Percentiles rank a stretch among this genome's conserved stretches.
phyloP scores from a whole-genome alignment of 2,329 filamentous ascomycete genomes.

The Pseudonectria foliicola region DNA sequence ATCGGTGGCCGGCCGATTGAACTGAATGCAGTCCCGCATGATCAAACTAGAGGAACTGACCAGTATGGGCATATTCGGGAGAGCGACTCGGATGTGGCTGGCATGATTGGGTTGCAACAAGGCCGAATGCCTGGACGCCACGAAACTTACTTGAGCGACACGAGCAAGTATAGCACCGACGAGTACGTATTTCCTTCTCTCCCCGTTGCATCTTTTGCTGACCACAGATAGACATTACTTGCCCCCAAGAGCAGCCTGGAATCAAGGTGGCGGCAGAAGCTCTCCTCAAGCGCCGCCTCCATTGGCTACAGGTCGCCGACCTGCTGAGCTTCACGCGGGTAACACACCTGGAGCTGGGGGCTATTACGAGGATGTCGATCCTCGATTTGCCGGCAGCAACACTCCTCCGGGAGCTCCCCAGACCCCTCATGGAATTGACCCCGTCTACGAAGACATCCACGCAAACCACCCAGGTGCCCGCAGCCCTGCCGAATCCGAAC shows the following conservation, averaged over 20 bases:
- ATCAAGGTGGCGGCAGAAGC: constrained; percentile 35
- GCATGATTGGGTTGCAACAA: constrained; percentile 67
- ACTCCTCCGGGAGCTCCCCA: constrained; percentile 23
- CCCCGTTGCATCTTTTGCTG: background rate
- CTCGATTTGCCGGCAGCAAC: constrained; percentile 61
- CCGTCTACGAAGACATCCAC: constrained; percentile 56
- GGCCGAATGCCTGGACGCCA: constrained; percentile 33
- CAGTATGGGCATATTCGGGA: constrained; percentile 47
- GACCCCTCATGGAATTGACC: constrained; percentile 27
- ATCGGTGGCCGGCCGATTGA: constrained; percentile 62
- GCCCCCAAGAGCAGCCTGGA: constrained; percentile 52
- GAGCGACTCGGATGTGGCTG: constrained; percentile 64
- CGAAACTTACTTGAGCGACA: constrained; percentile 53
- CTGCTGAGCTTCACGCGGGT: constrained; percentile 30
- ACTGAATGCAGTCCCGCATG: constrained; percentile 63
- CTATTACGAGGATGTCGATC: constrained; percentile 93
- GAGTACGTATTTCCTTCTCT: constrained; percentile 45
- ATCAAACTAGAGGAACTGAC: constrained; percentile 34
- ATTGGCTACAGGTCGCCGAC: constrained; percentile 27
- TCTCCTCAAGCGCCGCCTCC: constrained; percentile 42
- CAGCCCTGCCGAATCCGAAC: constrained; percentile 71
- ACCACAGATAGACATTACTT: constrained; percentile 38
- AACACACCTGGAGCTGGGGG: constrained; percentile 27
- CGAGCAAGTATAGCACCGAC: constrained; percentile 65
- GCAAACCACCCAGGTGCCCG: constrained; percentile 45